These are phyloP conservation scores for Ustilago loliicola DNA, from an alignment of 1,284 basidiomycete species.

Conservation along the genomic window DNA sequence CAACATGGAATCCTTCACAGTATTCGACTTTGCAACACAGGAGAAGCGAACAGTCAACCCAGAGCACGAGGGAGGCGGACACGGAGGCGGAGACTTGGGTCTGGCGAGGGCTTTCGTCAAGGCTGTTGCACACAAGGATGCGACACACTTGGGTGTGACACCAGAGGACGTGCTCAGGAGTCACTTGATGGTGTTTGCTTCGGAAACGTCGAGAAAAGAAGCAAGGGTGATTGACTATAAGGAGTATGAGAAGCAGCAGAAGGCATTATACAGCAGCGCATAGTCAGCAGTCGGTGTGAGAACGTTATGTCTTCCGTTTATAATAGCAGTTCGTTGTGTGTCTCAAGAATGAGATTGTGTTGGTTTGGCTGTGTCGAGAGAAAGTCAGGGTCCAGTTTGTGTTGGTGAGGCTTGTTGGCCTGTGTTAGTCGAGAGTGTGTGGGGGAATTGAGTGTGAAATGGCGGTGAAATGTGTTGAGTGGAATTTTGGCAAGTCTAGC, in stretches of 20 bases:
- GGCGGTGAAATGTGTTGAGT: background rate
- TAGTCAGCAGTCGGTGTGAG: background rate
- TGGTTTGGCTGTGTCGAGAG: no score
- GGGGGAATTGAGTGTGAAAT: conserved; percentile 7
- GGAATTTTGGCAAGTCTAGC: conserved; percentile 22
- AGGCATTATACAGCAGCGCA: conserved; percentile 21
- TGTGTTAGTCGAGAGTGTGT: background rate
- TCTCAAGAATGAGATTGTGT: no score
- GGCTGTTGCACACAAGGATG: conserved; percentile 38
- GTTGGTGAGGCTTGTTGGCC: background rate
- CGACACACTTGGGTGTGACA: conserved; percentile 36
- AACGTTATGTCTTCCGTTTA: background rate
- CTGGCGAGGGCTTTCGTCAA: conserved; percentile 46
- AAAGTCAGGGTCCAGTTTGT: conserved; percentile 14
- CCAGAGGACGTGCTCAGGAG: conserved; percentile 40
- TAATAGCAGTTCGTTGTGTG: background rate
- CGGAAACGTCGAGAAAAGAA: conserved; percentile 28
- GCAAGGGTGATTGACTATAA: conserved; percentile 31
- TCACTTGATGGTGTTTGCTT: conserved; percentile 43
- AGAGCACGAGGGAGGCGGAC: conserved; percentile 35
- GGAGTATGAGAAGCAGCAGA: conserved; percentile 36
- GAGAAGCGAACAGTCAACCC: conserved; percentile 36
- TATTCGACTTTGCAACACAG: conserved; percentile 43
- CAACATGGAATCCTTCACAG: conserved; percentile 39
- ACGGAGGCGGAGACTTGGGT: conserved; percentile 42